Conservation (phyloP, 805 yeast genomes). For the Suhomyces tanzawaensis region DNA sequence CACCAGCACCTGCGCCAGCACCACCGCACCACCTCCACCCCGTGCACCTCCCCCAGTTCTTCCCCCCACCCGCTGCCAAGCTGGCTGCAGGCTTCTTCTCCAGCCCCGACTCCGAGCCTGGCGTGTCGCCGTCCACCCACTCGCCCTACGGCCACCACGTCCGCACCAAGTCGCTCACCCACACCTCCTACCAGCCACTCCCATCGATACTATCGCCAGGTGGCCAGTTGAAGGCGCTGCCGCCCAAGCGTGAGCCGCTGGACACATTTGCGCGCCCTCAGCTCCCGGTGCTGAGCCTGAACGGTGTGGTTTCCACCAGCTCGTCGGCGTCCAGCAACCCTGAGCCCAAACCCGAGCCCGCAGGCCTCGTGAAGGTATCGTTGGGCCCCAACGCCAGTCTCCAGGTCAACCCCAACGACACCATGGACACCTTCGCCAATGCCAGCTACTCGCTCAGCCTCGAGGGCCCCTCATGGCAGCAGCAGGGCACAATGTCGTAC, state of each 20-base stretch:
- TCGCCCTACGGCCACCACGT: not conserved
- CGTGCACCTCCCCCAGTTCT: not conserved
- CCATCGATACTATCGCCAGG: not conserved
- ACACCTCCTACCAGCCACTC: not conserved
- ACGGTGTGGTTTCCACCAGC: too few relatives aligned
- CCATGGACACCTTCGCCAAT: conserved; percentile 29
- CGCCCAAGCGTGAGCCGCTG: too few relatives aligned
- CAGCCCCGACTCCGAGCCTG: not conserved
- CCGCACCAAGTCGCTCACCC: not conserved
- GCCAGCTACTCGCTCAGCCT: conserved; percentile 35
- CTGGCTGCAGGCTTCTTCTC: not conserved
- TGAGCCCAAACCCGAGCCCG: too few relatives aligned
- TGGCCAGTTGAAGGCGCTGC: not conserved
- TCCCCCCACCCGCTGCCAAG: not conserved
- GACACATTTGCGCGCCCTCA: too few relatives aligned
- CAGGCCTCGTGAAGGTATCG: conserved; percentile 19
- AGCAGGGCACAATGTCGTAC: conserved; percentile 39
- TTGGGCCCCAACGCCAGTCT: conserved; percentile 36
- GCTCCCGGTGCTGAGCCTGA: too few relatives aligned
- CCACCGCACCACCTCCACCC: not conserved
- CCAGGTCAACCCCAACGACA: conserved; percentile 32
- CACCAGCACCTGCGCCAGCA: not conserved
- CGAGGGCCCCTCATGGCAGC: conserved; percentile 40
- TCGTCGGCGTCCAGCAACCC: not conserved
- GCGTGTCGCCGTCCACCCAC: not conserved